Conservation (phyloP, 306 rosid genomes). For the Prunus fruticosa region DNA sequence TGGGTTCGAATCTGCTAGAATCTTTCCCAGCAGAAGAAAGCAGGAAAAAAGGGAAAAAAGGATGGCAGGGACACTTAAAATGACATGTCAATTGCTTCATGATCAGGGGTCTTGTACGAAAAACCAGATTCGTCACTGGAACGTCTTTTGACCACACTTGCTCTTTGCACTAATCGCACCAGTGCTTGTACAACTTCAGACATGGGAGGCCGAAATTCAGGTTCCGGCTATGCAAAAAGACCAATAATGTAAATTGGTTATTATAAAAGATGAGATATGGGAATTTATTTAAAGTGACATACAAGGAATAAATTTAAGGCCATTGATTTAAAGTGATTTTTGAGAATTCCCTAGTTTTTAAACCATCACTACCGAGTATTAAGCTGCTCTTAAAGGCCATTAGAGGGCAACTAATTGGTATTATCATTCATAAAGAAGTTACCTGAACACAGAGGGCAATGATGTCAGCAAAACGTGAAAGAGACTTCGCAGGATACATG, state of each 20-base stretch:
- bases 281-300: not conserved
- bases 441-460: slow-evolving; percentile 98
- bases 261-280: not conserved
- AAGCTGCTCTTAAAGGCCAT: not conserved
- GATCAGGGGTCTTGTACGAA: slow-evolving; percentile 74
- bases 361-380: not conserved
- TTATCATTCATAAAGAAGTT: slow-evolving; percentile 5
- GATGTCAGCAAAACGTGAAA: slow-evolving; percentile 91
- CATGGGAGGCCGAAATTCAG: slow-evolving; percentile 97
- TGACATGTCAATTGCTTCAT: slow-evolving; percentile 65
- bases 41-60: not conserved
- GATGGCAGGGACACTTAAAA: slow-evolving; percentile 37
- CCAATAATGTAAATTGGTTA: not conserved
- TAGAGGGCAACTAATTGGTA: not conserved
- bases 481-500: slow-evolving; percentile 95
- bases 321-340: too few species aligned
- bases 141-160: slow-evolving; percentile 80
- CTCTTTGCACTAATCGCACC: slow-evolving; percentile 83
- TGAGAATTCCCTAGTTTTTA: not conserved
- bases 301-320: too few species aligned
- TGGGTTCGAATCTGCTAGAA: not conserved
- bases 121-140: slow-evolving; percentile 85
- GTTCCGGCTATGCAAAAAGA: slow-evolving; percentile 62
- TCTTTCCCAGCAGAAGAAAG: not conserved
- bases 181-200: slow-evolving; percentile 97